These are phyloP conservation scores for Phytophthora litchii DNA, from an alignment of 352 stramenopile species.

Conservation along the genomic window DNA sequence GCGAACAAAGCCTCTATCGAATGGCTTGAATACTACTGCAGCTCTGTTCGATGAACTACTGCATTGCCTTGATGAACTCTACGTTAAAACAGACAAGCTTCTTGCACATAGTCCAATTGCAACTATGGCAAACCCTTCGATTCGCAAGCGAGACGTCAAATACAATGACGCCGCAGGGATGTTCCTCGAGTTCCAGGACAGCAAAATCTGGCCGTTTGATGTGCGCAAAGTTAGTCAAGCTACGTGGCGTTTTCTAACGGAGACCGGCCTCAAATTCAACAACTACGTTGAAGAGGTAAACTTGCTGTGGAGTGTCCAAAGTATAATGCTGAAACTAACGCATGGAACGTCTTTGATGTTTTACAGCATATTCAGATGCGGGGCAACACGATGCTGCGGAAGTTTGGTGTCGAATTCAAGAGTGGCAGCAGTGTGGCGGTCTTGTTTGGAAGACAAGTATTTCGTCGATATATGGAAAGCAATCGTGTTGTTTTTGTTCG, in stretches of 20 bases:
- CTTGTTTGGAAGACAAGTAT: conserved; percentile 24
- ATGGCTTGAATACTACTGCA: background rate
- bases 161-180: conserved; percentile 29
- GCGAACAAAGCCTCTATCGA: conserved; percentile 2
- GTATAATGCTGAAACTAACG: conserved; percentile 1
- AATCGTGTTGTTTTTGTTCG: conserved; percentile 35
- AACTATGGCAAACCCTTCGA: conserved; percentile 8
- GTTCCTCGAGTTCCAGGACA: conserved; percentile 37
- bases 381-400: conserved; percentile 31
- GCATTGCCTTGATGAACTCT: conserved; percentile 15
- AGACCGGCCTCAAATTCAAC: conserved; percentile 32
- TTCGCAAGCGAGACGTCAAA: conserved; percentile 28
- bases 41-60: conserved; percentile 16
- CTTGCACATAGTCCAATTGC: background rate
- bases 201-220: conserved; percentile 36
- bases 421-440: conserved; percentile 15
- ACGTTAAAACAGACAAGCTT: background rate
- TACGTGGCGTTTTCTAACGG: conserved; percentile 30
- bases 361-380: conserved; percentile 31
- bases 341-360: background rate
- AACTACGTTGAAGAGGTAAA: conserved; percentile 33
- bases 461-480: conserved; percentile 23
- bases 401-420: conserved; percentile 30
- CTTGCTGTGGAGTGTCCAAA: too few species aligned
- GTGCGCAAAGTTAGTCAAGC: conserved; percentile 20